phyloP scores from a whole-genome alignment of 2,329 filamentous ascomycete genomes.

The Magnaporthiopsis incrustans region DNA sequence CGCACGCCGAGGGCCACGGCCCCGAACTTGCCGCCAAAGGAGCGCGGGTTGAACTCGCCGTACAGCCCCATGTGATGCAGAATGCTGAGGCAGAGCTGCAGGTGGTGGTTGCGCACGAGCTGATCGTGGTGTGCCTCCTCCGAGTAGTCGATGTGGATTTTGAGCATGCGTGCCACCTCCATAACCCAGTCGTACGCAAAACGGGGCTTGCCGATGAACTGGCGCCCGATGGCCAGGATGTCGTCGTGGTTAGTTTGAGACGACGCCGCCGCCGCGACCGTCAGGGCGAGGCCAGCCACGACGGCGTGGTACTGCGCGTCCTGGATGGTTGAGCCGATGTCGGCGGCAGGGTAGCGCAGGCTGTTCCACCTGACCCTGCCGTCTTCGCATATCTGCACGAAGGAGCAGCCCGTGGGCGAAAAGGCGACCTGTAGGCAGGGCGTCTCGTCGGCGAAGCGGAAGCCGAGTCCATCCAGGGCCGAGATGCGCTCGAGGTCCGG shows the following conservation, averaged over 20 bases:
- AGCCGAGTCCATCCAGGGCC: constrained; percentile 69
- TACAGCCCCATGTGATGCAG: constrained; percentile 71
- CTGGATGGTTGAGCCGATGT: constrained; percentile 38
- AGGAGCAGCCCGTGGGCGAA: constrained; percentile 52
- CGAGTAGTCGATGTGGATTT: constrained; percentile 73
- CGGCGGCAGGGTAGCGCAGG: constrained; percentile 40
- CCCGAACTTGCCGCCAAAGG: constrained; percentile 64
- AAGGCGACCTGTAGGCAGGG: constrained; percentile 44
- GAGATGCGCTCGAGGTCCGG: constrained; percentile 57
- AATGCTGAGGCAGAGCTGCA: constrained; percentile 71
- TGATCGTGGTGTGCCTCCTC: constrained; percentile 65
- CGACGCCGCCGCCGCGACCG: constrained; percentile 36
- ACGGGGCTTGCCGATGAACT: constrained; percentile 32
- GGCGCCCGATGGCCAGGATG: constrained; percentile 60
- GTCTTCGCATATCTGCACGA: constrained; percentile 50
- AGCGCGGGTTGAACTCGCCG: constrained; percentile 52
- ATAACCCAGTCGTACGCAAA: constrained; percentile 56
- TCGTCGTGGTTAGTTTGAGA: constrained; percentile 56
- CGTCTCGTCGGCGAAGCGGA: constrained; percentile 58
- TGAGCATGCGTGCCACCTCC: constrained; percentile 61
- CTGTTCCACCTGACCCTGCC: constrained; percentile 51
- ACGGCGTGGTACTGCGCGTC: constrained; percentile 47
- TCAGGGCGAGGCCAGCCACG: constrained; percentile 52
- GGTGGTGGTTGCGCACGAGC: constrained; percentile 61
- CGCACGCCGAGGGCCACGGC: constrained; percentile 69